Evolutionary conservation across 768 basidiomycete genomes (phyloP).

Genomic region (Dacryopinax primogenitus): DNA sequence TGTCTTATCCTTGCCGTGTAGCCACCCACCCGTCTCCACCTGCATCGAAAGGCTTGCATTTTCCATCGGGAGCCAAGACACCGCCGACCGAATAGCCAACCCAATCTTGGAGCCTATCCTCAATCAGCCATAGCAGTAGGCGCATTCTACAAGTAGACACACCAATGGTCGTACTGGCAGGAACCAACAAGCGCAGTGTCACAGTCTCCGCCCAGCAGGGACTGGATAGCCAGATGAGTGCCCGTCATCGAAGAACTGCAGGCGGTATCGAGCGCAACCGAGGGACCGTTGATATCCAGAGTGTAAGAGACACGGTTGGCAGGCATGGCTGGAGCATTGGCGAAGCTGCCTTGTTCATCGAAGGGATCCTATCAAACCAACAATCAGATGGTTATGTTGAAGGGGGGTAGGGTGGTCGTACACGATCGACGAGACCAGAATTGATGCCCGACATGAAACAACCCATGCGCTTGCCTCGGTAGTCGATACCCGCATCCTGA

Average conservation of each 20-base stretch:
- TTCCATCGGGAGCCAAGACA: slow-evolving; percentile 32
- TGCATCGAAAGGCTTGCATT: slow-evolving; percentile 36
- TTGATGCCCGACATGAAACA: slow-evolving; percentile 30
- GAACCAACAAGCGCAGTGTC: slow-evolving; percentile 39
- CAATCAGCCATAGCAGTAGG: neutral
- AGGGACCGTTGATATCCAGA: slow-evolving; percentile 35
- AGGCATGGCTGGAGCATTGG: slow-evolving; percentile 27
- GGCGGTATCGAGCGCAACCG: slow-evolving; percentile 38
- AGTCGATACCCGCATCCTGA: slow-evolving; percentile 39
- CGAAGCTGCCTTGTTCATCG: slow-evolving; percentile 24
- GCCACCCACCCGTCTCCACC: slow-evolving; percentile 27
- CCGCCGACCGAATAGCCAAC: slow-evolving; percentile 30
- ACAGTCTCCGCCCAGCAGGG: slow-evolving; percentile 35
- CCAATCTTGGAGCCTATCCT: slow-evolving; percentile 28
- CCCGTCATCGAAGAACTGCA: slow-evolving; percentile 39
- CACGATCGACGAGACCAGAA: neutral
- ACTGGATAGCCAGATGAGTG: slow-evolving; percentile 38
- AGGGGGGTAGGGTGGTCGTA: too few relatives aligned
- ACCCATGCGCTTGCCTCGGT: slow-evolving; percentile 33
- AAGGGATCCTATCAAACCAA: slow-evolving; percentile 4
- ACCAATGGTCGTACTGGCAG: slow-evolving; percentile 35
- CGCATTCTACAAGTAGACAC: slow-evolving; percentile 12
- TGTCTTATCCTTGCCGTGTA: neutral
- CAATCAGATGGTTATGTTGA: slow-evolving; percentile 26
- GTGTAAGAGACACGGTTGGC: slow-evolving; percentile 35